Evolutionary conservation across 805 yeast genomes (phyloP).

Genomic region (Yarrowia hollandica): DNA sequence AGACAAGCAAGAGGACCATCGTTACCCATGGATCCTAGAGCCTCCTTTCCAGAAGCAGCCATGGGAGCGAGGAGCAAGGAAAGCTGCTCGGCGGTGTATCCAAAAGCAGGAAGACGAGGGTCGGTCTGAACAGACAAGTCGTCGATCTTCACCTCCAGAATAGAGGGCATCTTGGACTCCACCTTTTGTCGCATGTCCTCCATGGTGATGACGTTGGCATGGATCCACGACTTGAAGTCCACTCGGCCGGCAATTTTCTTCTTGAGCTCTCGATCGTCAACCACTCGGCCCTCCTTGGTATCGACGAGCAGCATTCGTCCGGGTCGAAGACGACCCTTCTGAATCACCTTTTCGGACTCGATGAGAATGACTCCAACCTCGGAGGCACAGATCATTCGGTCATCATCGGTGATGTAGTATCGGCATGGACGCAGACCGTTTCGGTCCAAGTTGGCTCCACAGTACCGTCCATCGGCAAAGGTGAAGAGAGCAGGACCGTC

Average conservation of each 20-base stretch:
- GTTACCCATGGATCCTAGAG: conserved; percentile 98
- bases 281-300: conserved; percentile 87
- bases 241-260: conserved; percentile 71
- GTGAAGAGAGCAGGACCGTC: conserved; percentile 98
- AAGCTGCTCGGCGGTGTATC: conserved; percentile 93
- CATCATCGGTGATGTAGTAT: conserved; percentile 91
- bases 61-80: conserved; percentile 83
- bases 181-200: conserved; percentile 70
- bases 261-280: conserved; percentile 89
- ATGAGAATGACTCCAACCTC: conserved; percentile 97
- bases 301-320: conserved; percentile 96
- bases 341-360: conserved; percentile 75
- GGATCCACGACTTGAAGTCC: conserved; percentile 93
- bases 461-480: conserved; percentile 94
- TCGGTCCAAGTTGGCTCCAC: conserved; percentile 97
- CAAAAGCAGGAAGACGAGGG: conserved; percentile 80
- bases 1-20: conserved; percentile 94
- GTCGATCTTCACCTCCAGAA: conserved; percentile 33
- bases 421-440: conserved; percentile 98
- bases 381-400: conserved; percentile 94
- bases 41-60: conserved; percentile 91
- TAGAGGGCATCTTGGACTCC: conserved; percentile 43
- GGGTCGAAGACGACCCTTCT: conserved; percentile 93
- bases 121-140: conserved; percentile 65
- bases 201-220: conserved; percentile 81